Base-by-base conservation (phyloP, 108 stramenopile species). In the Bacterosira constricta region DNA sequence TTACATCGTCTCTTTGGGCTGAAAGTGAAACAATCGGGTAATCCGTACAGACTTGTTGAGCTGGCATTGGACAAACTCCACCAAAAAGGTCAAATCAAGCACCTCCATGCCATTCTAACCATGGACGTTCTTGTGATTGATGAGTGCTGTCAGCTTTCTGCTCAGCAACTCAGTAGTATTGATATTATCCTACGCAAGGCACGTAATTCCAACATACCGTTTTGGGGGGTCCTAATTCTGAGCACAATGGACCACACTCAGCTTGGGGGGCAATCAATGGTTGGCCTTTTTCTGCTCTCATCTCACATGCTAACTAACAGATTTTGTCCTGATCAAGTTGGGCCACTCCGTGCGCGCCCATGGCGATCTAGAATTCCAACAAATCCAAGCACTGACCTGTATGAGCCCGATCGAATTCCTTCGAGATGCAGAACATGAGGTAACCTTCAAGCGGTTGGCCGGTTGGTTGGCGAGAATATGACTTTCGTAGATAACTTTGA, bases 151-250 rank as follows among this genome's bases (percentile, higher is more conserved):
- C 49, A 54, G 17, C 51, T 72, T 21, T 62, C 59, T 21, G 47
- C 71, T 10, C 29, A 72, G 25, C 54, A 64, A 29, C 26, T 73
- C 1, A 25, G 34, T 5, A 8, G 39, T 7, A 26, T 73, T 27
- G 72, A 73, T 45, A 63, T 73, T 6, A 35, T 73, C 17, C 54
- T 73, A 4, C 52, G 72, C 20, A 26, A 23, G 3, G 23, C 55
- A 4, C 45, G 54, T 17, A 3, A 35, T 3, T 55, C 23, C 35
- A 52, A 25, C 23, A 25, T 56, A 8, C 63, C 63, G 2, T 73
- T 73, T 57, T 61, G 72, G 20, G 72, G 72, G 6, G 72, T 73
- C 9, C 42, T 73, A 20, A 56, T 73, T 23, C 29, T 63, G 12
- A 62, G 62, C 11, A 64, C 36, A 6, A 55, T 73, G 25, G 72